phyloP scores from a whole-genome alignment of 257 asterid genomes.

The Salvia hispanica region DNA sequence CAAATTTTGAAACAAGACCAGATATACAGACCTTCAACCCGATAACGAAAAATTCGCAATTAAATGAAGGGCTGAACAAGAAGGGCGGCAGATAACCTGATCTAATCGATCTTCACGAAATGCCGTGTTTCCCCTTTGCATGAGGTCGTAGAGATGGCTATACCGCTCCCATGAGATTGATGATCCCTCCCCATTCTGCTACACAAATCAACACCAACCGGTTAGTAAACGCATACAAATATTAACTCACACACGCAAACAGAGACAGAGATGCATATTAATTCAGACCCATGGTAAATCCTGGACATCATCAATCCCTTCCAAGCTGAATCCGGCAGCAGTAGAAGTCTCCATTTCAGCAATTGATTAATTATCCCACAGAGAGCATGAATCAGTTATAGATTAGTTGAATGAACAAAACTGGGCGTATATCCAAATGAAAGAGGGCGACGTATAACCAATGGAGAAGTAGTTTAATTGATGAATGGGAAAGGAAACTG shows the following conservation, averaged over 20 bases:
- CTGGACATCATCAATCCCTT: conserved; percentile 71
- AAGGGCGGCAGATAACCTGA: conserved; percentile 55
- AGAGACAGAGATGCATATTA: neutral
- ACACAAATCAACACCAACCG: conserved; percentile 33
- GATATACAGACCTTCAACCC: neutral
- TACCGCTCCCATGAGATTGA: conserved; percentile 70
- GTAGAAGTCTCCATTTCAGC: conserved; percentile 43
- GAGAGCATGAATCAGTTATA: conserved; percentile 10
- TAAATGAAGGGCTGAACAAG: conserved; percentile 15
- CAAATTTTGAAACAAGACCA: neutral
- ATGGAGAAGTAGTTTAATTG: conserved; percentile 14
- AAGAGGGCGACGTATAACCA: conserved; percentile 9
- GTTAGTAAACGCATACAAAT: neutral
- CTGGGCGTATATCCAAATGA: neutral
- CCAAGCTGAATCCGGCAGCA: conserved; percentile 52
- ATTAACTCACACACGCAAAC: neutral
- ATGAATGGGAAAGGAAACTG: conserved; percentile 30
- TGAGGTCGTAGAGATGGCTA: conserved; percentile 54
- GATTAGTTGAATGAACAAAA: conserved; percentile 5
- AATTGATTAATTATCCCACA: too few relatives aligned
- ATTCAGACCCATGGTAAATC: conserved; percentile 68
- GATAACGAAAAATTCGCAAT: neutral
- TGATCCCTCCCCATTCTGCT: conserved; percentile 58
- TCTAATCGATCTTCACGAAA: conserved; percentile 69
- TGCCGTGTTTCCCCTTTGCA: conserved; percentile 69